Percentiles rank a stretch among this genome's conserved stretches.
phyloP scores from a whole-genome alignment of 768 basidiomycete species.

The Polyporus arcularius region DNA sequence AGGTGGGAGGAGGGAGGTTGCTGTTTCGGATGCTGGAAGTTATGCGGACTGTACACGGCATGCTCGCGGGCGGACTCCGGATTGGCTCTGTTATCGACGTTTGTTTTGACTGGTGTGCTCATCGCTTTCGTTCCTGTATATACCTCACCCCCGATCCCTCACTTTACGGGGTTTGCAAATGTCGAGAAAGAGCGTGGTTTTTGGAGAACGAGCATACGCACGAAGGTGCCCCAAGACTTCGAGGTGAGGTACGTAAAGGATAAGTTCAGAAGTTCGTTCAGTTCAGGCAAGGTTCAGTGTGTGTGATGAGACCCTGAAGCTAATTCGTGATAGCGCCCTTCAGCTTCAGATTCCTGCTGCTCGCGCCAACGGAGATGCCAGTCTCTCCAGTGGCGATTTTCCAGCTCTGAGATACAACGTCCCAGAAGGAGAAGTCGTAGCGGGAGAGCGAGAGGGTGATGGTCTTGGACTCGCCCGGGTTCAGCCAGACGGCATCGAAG shows the following conservation, averaged over 20 bases:
- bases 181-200: too few species aligned
- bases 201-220: too few species aligned
- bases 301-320: too few species aligned
- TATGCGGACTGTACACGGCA: slow-evolving; percentile 8
- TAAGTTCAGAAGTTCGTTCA: neutral
- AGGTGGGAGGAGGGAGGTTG: neutral
- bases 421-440: slow-evolving; percentile 38
- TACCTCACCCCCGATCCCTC: too few species aligned
- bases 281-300: too few species aligned
- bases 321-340: slow-evolving; percentile 38
- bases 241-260: too few species aligned
- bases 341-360: slow-evolving; percentile 62
- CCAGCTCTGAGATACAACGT: slow-evolving; percentile 44
- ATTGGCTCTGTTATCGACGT: slow-evolving; percentile 8
- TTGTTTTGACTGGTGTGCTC: slow-evolving; percentile 5
- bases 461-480: slow-evolving; percentile 26
- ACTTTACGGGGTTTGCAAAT: too few species aligned
- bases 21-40: neutral
- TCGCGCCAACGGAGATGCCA: slow-evolving; percentile 63
- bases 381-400: slow-evolving; percentile 51
- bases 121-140: slow-evolving; percentile 5
- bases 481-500: slow-evolving; percentile 48
- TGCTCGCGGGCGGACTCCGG: neutral
- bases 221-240: too few species aligned
- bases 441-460: slow-evolving; percentile 34